Evolutionary conservation across 805 yeast genomes (phyloP), one percentile per base, ranked within the genome.

Genomic region (Blastobotrys americana): DNA sequence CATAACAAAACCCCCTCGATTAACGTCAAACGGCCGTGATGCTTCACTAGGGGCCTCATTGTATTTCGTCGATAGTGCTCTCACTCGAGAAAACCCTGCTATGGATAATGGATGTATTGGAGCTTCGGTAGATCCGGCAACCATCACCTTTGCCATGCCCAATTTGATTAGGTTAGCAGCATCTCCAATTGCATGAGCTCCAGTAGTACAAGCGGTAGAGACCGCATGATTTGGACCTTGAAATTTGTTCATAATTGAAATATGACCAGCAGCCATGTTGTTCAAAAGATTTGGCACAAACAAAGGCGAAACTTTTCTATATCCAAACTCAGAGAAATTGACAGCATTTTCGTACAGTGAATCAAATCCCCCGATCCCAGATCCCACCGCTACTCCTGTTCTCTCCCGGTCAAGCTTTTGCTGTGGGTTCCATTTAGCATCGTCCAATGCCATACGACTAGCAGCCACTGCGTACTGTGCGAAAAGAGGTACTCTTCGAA

Each of bases 141-240:
- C 71, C 79, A 89, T 84, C 3, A 82, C 85, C 53, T 88, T 82
- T 8, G 90, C 86, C 65, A 84, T 82, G 3, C 85, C 94, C 45
- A 80, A 79, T 48, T 72, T 67, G 47, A 93, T 85, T 55, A 89
- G 81, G 55, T 89, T 76, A 53, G 72, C 76, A 0, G 96, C 97
- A 59, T 93, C 99, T 3, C 97, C 97, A 39, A 93, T 81, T 0
- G 96, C 76, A 58, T 93, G 94, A 22, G 83, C 76, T 0, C 99
- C 99, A 0, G 98, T 88, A 3, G 99, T 95, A 68, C 99, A 93
- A 0, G 98, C 98, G 0, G 97, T 88, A 1, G 95, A 76, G 0
- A 80, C 93, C 0, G 95, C 70, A 58, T 89, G 96, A 36, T 84
- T 77, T 1, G 96, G 95, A 0, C 98, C 99, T 54, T 74, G 69